Evolutionary conservation across 192 early-diverging fungal species (phyloP), one percentile per base, ranked within the genome.

Genomic region (Backusella liffmaniae): DNA sequence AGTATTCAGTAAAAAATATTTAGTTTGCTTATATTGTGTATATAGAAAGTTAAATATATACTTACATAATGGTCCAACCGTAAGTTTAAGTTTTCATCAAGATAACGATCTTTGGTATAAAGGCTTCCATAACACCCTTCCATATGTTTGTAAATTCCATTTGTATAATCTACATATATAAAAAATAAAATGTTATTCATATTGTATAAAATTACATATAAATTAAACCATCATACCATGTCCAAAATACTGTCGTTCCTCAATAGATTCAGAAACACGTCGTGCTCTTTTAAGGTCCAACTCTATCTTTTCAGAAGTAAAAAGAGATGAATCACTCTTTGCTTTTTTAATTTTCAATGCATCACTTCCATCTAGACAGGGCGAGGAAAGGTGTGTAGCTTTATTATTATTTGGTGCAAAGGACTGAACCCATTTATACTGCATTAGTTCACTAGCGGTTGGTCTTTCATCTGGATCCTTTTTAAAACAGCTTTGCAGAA

Each of bases 401-500:
- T 12, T 9, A 4, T 62, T 3, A 13, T 29, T 62, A 62, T 13
- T 62, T 30, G 56, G 21, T n/a, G 8, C 26, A n/a, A 62, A 29
- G 0, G 56, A 62, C 56, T 29, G 21, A 12, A 62, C 56, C 96
- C 96, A 99, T 5, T 85, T 80, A 79, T 96, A 94, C 21, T 79
- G 74, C 70, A 95, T 86, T 66, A 99, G 85, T 53, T 88, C 86
- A 12, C 78, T 74, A 0, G 97, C 96, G 0, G 91, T 89, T 3
- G 94, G 93, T 35, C 97, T 85, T 29, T 87, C 72, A 9, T 74
- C 76, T 13, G 91, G 91, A 66, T 96, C 88, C 70, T 97, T 96
- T 68, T 91, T 87, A 77, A 98, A 97, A 79, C 96, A 98, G 56
- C 82, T 77, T 53, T 89, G 73, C 56, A 99, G 79, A 80, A 99